These are phyloP conservation scores for Massariosphaeria phaeospora DNA, from an alignment of 495 filamentous ascomycete genomes.

Conservation along the genomic window DNA sequence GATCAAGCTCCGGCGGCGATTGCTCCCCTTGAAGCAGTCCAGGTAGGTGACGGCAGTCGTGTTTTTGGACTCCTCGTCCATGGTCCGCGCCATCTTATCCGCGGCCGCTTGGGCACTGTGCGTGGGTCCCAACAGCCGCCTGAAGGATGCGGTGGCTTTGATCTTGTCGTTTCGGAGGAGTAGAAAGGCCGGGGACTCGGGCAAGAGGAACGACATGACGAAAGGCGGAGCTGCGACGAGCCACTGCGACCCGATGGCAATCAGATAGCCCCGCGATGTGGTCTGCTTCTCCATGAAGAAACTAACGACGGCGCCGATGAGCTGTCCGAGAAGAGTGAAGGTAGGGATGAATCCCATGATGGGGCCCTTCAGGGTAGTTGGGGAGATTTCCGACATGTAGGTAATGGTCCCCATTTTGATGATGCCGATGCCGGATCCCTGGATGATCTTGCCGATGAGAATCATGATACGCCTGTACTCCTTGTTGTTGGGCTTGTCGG, in stretches of 20 bases:
- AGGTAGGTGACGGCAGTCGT: constrained; percentile 3
- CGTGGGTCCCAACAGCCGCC: constrained; percentile 8
- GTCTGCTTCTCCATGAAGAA: background rate
- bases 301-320: constrained; percentile 15
- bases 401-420: constrained; percentile 21
- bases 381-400: constrained; percentile 21
- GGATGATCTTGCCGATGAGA: constrained; percentile 15
- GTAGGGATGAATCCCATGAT: constrained; percentile 15
- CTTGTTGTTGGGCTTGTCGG: constrained; percentile 1
- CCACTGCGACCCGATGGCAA: constrained; percentile 14
- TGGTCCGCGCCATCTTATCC: background rate
- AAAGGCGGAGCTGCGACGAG: constrained; percentile 1
- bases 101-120: constrained; percentile 4
- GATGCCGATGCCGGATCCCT: constrained; percentile 8
- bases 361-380: constrained; percentile 1
- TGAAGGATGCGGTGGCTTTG: constrained; percentile 10
- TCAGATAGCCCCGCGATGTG: constrained; percentile 4
- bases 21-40: constrained; percentile 15
- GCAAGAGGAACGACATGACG: constrained; percentile 7
- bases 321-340: constrained; percentile 18
- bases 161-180: background rate
- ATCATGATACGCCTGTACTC: constrained; percentile 6
- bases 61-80: constrained; percentile 14
- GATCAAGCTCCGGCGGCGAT: constrained; percentile 15
- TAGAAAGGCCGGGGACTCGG: constrained; percentile 18